Base-by-base conservation (phyloP, 768 basidiomycete genomes). In the Hortiboletus flavorubellus region DNA sequence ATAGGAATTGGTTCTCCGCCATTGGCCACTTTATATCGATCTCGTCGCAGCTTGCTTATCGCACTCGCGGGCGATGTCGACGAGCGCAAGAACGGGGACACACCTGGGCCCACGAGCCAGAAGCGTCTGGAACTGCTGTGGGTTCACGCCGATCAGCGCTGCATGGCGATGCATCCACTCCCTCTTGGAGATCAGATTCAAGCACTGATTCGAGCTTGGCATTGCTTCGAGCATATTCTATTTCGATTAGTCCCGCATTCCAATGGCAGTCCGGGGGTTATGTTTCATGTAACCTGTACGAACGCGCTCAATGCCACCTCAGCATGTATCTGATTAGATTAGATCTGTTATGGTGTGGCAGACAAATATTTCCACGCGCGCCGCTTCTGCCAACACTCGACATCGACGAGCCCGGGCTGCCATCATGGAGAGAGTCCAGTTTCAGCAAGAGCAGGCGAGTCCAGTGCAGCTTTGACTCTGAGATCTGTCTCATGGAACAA, bases 351-450 rank as follows among this genome's bases (percentile, higher is more conserved):
- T 26, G 30, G 37, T 3, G 9, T 48, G 16, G 29, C 21, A 30
- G 42, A 47, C 34, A 21, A 34, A 49, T 46, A 29, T 43, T 59
- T 60, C 49, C 53, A 26, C 59, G 59, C 59, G 54, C 18, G 1
- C 39, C 18, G 23, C 18, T 34, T n/a, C 8, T 14, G 18, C 10
- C 23, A 11, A 42, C 34, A 16, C 55, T 39, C 14, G 38, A 41
- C 57, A 31, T 29, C 8, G 44, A 52, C 56, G 18, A 31, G 18
- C 49, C 2, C 21, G n/a, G 2, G 26, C 35, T 11, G n/a, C 44
- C 61, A 72, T 23, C 56, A 95, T 98, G 94, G 94, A 98, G 80
- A 82, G 91, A 60, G 93, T 96, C 0, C 89, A 96, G 55, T 95
- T 88, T 64, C 86, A 95, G 73, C 90, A 95, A 72, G 93, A 96